Conservation (phyloP, 106 monocot species). For the Dioscorea dumetorum region DNA sequence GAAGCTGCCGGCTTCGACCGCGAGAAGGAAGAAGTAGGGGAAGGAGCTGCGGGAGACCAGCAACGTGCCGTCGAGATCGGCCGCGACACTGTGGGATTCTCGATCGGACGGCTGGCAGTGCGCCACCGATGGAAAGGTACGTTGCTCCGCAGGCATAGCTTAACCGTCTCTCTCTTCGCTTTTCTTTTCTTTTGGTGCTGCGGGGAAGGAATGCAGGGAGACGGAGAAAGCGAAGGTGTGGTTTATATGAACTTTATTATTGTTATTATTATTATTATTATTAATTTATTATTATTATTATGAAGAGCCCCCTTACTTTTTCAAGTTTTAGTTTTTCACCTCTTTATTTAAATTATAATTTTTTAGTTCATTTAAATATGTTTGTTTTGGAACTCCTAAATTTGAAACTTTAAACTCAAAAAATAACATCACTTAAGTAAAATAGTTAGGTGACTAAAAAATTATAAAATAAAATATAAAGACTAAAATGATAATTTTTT, state of each 20-base stretch:
- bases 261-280: too few species aligned
- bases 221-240: neutral
- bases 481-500: too few species aligned
- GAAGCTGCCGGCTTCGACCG: constrained; percentile 72
- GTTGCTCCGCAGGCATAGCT: constrained; percentile 5
- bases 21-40: constrained; percentile 89
- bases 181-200: neutral
- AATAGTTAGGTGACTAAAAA: too few species aligned
- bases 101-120: constrained; percentile 25
- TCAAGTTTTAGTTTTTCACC: too few species aligned
- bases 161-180: neutral
- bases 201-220: neutral
- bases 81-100: constrained; percentile 36
- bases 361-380: too few species aligned
- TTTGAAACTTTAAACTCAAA: too few species aligned
- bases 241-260: neutral
- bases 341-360: too few species aligned
- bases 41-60: constrained; percentile 70
- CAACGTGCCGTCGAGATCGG: constrained; percentile 86
- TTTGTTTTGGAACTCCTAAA: too few species aligned
- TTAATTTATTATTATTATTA: too few species aligned
- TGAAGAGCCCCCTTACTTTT: too few species aligned
- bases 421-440: too few species aligned
- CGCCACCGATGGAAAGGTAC: constrained; percentile 30
- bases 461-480: too few species aligned